Percentiles rank a stretch among this genome's conserved stretches.
phyloP scores from a whole-genome alignment of 352 stramenopile genomes.

The Phytophthora citrophthora region DNA sequence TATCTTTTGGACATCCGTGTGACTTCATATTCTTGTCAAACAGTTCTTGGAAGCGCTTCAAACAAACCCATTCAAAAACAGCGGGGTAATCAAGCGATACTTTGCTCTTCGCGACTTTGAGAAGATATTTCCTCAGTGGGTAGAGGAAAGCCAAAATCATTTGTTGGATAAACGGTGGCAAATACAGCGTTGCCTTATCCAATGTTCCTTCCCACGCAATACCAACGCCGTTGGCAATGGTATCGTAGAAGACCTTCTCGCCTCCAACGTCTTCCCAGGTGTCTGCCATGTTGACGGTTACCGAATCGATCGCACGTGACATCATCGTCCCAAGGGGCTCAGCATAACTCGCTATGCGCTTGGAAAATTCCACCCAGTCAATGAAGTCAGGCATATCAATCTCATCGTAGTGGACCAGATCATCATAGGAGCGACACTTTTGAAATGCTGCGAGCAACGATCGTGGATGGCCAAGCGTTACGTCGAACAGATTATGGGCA shows the following conservation, averaged over 20 bases:
- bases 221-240: conserved; percentile 1
- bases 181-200: background rate
- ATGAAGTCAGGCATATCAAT: background rate
- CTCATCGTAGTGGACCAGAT: background rate
- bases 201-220: conserved; percentile 4
- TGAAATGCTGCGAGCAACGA: background rate
- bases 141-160: background rate
- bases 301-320: background rate
- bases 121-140: background rate
- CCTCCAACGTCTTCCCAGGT: background rate
- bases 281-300: background rate
- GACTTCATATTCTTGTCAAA: background rate
- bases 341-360: background rate
- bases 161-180: background rate
- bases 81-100: background rate
- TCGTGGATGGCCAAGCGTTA: background rate
- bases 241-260: background rate
- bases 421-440: background rate
- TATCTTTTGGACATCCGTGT: background rate
- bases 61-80: background rate
- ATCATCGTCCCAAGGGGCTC: background rate
- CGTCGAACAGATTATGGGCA: background rate
- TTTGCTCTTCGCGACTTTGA: background rate
- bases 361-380: background rate
- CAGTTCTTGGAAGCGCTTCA: background rate